Evolutionary conservation across 306 rosid species (phyloP).

Genomic region (Elaeagnus macrophylla): DNA sequence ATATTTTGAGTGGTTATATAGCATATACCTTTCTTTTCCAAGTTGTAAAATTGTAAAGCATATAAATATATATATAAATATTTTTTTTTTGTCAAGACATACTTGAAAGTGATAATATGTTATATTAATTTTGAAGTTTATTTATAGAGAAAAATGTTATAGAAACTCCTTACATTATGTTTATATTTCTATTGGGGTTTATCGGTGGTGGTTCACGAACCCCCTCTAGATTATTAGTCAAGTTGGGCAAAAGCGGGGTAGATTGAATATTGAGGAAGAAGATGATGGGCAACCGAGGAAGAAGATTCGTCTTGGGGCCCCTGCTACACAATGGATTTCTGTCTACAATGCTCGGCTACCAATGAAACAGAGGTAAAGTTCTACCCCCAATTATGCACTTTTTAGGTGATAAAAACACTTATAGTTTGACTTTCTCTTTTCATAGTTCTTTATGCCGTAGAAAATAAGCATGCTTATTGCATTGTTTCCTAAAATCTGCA

Average conservation of each 20-base stretch:
- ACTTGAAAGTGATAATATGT: too few relatives aligned
- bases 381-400: too few relatives aligned
- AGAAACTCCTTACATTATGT: too few relatives aligned
- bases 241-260: constrained; percentile 96
- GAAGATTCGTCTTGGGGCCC: constrained; percentile 85
- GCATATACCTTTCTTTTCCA: too few relatives aligned
- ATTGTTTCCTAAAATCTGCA: constrained; percentile 9
- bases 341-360: constrained; percentile 81
- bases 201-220: neutral
- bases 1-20: too few relatives aligned
- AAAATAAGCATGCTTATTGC: neutral
- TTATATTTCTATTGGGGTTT: neutral
- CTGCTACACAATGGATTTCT: constrained; percentile 97
- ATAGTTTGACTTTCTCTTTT: too few relatives aligned
- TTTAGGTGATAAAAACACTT: too few relatives aligned
- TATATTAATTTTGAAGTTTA: too few relatives aligned
- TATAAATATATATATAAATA: too few relatives aligned
- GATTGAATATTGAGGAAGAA: constrained; percentile 67
- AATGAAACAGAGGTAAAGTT: constrained; percentile 81
- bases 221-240: constrained; percentile 35
- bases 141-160: too few relatives aligned
- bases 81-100: too few relatives aligned
- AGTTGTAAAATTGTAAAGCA: too few relatives aligned
- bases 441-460: neutral
- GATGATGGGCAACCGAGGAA: constrained; percentile 84